Conservation (phyloP, 805 yeast species). For the Clavispora carvajalis region DNA sequence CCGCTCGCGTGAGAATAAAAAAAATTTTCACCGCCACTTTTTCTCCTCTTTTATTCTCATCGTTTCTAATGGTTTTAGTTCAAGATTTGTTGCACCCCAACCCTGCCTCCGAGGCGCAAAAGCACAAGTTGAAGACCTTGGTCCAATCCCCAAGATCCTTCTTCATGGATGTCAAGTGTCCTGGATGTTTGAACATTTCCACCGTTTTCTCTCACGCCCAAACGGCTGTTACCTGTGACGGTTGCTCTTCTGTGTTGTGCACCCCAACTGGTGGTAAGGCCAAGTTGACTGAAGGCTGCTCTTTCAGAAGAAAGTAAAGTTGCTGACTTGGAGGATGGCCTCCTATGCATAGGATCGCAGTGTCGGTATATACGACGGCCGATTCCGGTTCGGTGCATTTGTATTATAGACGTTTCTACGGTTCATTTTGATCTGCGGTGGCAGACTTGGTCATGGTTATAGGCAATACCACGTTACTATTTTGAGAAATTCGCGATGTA, state of each 20-base stretch:
- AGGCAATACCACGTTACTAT: neutral
- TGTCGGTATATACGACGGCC: neutral
- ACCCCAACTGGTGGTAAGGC: conserved; percentile 99
- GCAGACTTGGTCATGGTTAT: conserved; percentile 3
- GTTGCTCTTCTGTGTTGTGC: conserved; percentile 97
- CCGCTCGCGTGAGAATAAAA: conserved; percentile 7
- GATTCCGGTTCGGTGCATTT: conserved; percentile 8
- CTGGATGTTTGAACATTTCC: conserved; percentile 98
- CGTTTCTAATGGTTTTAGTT: conserved; percentile 73
- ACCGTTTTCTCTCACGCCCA: conserved; percentile 99
- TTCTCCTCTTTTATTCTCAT: conserved; percentile 6
- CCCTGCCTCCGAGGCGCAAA: conserved; percentile 92
- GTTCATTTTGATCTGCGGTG: conserved; percentile 1
- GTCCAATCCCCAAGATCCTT: conserved; percentile 98
- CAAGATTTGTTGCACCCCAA: conserved; percentile 97
- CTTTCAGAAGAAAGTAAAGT: conserved; percentile 95
- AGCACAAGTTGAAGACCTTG: conserved; percentile 95
- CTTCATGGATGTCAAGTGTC: conserved; percentile 99
- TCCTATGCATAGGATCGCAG: conserved; percentile 1
- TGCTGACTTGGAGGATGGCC: conserved; percentile 1
- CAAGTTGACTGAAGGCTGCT: conserved; percentile 98
- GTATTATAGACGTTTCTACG: conserved; percentile 11
- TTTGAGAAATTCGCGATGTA: too few species aligned
- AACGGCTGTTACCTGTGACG: conserved; percentile 99
- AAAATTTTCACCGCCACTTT: conserved; percentile 4